Evolutionary conservation across 345 rosid genomes (phyloP), one percentile per base, ranked within the genome.

Genomic region (Raphanus raphanistrum): DNA sequence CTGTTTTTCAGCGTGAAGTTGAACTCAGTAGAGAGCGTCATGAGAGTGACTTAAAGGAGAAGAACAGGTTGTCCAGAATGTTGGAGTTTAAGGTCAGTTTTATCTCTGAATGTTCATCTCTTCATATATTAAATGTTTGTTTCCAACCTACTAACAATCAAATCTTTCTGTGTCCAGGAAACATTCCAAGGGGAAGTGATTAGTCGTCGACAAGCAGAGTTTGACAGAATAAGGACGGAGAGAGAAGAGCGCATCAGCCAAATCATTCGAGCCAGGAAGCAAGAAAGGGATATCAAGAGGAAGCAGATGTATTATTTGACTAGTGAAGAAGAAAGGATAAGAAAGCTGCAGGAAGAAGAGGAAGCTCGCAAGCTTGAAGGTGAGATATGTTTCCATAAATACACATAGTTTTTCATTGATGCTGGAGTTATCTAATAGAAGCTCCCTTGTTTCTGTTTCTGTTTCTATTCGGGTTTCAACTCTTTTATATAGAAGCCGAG

Each of bases 41-140:
- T 80, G 98, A 91, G 74, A 94, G 93, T n/a, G 99, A 96, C 83
- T 88, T 96, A 76, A 89, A 62, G 86, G 97, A 93, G 88, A 96
- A 96, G 84, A 87, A 79, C 61, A 85, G 98, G 78, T 77, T 96
- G 76, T 71, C 85, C 17, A 81, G 95, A 66, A 91, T 96, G 96
- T 58, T 86, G 84, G 90, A 87, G 6, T 83, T 80, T 61, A 91
- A 96, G 96, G 99, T 95, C 11, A 55, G 86, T 79, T 33, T 41
- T 41, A 41, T 41, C 13, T 41, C 13, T 9, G 52, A 43, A 48
- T 13, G n/a, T 48, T 13, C 54, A 45, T 45, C 48, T 60, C 16
- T 26, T 71, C 57, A 15, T n/a, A 50, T 50, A 50, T 75, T 45
- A 21, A 67, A 28, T 28, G 35, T 38, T 36, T 45, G 28, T 69